Conservation (phyloP, 2,329 filamentous ascomycete genomes). For the Exophiala sideris region DNA sequence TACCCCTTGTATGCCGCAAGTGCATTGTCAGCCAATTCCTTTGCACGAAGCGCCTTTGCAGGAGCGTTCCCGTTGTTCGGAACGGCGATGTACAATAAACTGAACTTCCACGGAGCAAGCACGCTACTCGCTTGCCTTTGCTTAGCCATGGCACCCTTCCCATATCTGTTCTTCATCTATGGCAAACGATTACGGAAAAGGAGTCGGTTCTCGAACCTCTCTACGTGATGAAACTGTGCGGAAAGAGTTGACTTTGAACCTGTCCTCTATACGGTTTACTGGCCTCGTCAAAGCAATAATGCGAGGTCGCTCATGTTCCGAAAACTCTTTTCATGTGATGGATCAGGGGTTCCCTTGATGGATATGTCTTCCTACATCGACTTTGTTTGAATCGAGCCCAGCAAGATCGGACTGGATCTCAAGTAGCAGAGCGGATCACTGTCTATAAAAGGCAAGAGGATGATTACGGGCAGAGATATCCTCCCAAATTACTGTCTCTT, state of each 20-base stretch:
- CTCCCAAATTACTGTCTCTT: not conserved
- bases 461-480: no score
- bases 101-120: constrained; percentile 40
- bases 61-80: constrained; percentile 57
- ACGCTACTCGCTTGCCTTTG: constrained; percentile 41
- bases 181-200: constrained; percentile 45
- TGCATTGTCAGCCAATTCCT: constrained; percentile 79
- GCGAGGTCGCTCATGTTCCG: not conserved
- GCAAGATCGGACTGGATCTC: no score
- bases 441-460: no score
- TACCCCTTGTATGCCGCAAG: constrained; percentile 48
- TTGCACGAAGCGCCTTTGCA: constrained; percentile 74
- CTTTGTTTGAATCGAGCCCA: no score
- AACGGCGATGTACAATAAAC: constrained; percentile 36
- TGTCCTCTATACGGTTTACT: not conserved
- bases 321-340: no score
- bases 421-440: no score
- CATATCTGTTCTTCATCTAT: constrained; percentile 49
- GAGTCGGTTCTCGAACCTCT: constrained; percentile 38
- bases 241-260: not conserved
- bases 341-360: not conserved
- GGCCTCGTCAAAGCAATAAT: not conserved
- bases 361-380: no score
- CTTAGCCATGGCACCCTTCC: constrained; percentile 46
- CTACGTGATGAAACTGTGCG: constrained; percentile 1